Evolutionary conservation across 768 basidiomycete genomes (phyloP).

Genomic region (Nidula microcarpa): DNA sequence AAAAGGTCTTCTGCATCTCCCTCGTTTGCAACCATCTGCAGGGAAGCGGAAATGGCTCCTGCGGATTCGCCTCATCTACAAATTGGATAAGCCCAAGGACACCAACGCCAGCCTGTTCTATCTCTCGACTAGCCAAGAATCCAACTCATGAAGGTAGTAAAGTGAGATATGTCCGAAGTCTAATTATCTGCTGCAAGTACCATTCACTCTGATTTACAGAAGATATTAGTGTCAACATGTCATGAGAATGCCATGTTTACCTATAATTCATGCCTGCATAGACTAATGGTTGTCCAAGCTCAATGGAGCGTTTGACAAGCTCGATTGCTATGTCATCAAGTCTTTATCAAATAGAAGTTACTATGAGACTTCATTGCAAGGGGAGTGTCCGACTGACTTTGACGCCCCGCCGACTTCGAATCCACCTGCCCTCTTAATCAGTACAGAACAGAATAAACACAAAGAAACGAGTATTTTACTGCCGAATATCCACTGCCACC

Average conservation of each 20-base stretch:
- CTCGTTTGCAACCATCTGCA: conserved; percentile 46
- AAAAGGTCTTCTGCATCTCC: conserved; percentile 44
- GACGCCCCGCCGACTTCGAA: background rate
- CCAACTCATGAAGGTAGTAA: conserved; percentile 25
- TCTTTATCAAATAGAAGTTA: conserved; percentile 12
- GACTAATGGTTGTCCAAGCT: conserved; percentile 40
- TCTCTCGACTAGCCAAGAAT: conserved; percentile 41
- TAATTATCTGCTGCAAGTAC: background rate
- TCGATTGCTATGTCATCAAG: conserved; percentile 28
- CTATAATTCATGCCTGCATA: conserved; percentile 55
- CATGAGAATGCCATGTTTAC: conserved; percentile 9
- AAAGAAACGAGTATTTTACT: conserved; percentile 13
- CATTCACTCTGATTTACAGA: background rate
- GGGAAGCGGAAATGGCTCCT: conserved; percentile 48
- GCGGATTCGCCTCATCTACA: conserved; percentile 53
- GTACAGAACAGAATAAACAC: background rate
- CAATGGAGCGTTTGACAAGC: conserved; percentile 41
- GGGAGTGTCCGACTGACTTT: background rate
- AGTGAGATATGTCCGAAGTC: no score
- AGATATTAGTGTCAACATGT: background rate
- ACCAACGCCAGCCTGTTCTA: conserved; percentile 39
- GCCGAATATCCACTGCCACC: conserved; percentile 40
- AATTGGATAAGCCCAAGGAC: conserved; percentile 45
- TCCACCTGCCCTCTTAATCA: background rate
- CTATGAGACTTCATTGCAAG: background rate